Base-by-base conservation (phyloP, 129 eudicot genomes). In the Ambrosia artemisiifolia region DNA sequence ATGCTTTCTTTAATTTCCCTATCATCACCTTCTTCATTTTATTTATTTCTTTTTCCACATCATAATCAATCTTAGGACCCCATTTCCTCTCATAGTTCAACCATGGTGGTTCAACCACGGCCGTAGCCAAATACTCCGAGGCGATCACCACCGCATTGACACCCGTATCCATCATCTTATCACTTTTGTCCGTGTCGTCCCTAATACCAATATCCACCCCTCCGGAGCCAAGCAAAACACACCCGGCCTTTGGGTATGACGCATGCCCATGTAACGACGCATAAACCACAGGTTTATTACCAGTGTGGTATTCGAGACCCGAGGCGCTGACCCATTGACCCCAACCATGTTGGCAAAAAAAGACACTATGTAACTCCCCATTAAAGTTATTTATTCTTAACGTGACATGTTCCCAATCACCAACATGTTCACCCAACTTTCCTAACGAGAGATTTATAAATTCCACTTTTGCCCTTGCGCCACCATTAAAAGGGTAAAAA, bases 51-150 rank as follows among this genome's bases (percentile, higher is more conserved):
- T 85, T 82, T 24, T 69, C 84, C 54, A 80, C 77, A 53, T 78
- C 78, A 42, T 90, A 90, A 70, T 65, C 78, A 6, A 90, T 79
- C 33, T 81, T 85, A 0, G 96, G 96, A 4, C 96, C 96, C 96
- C 96, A 90, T 66, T 85, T 79, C 17, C 96, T 85, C 2, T 74
- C 80, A 74, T 83, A 90, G 47, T 85, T 85, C 50, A 90, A 43
- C 96, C 96, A 90, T 1, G 84, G 73, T 38, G 94, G 91, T 56
- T 87, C 93, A 2, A 70, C 77, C 38, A 71, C 80, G 18, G 38
- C 44, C 3, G 76, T 7, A n/a, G 77, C 79, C 77, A 87, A 35
- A 53, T 85, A 85, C 69, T 85, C 94, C 2, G 83, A 85, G 17
- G 81, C 76, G 1, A 87, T 65, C 34, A 85, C 79, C 73, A 54